Evolutionary conservation across 2,329 filamentous ascomycete genomes (phyloP).

Genomic region (Calonectria pteridis): DNA sequence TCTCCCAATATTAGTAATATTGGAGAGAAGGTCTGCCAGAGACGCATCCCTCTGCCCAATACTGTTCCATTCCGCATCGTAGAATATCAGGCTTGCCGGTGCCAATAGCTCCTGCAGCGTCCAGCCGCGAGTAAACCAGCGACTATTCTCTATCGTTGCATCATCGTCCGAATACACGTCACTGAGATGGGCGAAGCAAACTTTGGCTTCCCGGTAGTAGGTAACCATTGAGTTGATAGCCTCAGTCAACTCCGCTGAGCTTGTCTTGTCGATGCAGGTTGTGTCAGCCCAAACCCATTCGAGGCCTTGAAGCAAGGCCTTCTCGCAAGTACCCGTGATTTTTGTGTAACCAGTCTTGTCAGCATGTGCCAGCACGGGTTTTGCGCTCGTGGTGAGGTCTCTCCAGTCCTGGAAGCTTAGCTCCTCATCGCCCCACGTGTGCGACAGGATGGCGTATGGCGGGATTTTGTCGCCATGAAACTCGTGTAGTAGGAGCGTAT

Average conservation of each 20-base stretch:
- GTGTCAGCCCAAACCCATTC: constrained; percentile 6
- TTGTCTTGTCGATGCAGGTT: constrained; percentile 13
- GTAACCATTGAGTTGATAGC: constrained; percentile 9
- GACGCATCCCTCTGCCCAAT: not conserved
- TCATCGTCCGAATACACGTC: not conserved
- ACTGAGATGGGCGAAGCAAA: constrained; percentile 1
- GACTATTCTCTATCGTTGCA: not conserved
- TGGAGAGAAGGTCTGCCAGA: not conserved
- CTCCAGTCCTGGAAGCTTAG: constrained; percentile 40
- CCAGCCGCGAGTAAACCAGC: constrained; percentile 3
- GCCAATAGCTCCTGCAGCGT: not conserved
- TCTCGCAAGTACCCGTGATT: not conserved
- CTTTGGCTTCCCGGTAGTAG: not conserved
- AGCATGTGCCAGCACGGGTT: not conserved
- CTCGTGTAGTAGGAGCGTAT: constrained; percentile 36
- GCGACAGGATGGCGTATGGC: constrained; percentile 48
- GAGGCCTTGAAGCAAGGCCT: not conserved
- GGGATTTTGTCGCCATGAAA: constrained; percentile 41
- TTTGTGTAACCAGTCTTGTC: not conserved
- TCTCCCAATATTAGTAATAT: not conserved
- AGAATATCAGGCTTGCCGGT: not conserved
- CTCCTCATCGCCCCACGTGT: constrained; percentile 48
- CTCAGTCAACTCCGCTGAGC: constrained; percentile 7
- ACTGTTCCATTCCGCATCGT: not conserved
- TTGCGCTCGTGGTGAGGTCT: not conserved